phyloP scores from a whole-genome alignment of 345 rosid genomes.

The Euphorbia tirucalli region DNA sequence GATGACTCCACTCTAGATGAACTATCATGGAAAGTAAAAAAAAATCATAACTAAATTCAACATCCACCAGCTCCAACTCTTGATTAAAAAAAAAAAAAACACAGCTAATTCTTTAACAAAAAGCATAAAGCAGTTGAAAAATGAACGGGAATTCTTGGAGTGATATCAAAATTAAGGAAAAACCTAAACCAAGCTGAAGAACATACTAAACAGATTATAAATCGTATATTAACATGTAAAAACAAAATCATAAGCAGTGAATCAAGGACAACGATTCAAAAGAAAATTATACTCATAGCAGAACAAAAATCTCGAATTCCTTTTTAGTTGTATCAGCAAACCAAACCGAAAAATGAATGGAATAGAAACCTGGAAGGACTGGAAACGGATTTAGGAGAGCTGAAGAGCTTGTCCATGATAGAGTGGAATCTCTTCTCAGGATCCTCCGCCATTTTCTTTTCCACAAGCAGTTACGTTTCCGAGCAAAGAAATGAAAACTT shows the following conservation, averaged over 20 bases:
- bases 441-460: slow-evolving; percentile 51
- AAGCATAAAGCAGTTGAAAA: neutral
- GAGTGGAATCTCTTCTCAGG: slow-evolving; percentile 80
- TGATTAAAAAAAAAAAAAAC: neutral
- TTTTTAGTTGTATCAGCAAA: neutral
- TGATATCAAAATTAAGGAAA: neutral
- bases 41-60: neutral
- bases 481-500: neutral
- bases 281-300: neutral
- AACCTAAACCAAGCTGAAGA: neutral
- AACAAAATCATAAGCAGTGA: neutral
- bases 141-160: neutral
- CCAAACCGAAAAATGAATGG: neutral
- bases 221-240: neutral
- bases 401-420: slow-evolving; percentile 83
- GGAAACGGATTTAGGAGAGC: slow-evolving; percentile 41
- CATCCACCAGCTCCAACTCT: neutral
- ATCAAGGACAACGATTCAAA: neutral
- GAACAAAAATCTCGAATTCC: neutral
- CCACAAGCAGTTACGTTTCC: neutral
- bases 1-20: slow-evolving; percentile 36
- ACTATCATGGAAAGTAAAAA: slow-evolving; percentile 22
- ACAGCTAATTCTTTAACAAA: neutral
- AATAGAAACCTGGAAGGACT: slow-evolving; percentile 45
- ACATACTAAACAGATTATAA: neutral